A percentile compares a stretch with the other conserved stretches of the same genome.
These are phyloP conservation scores for Ottelia alismoides DNA, from an alignment of 106 monocot species.

Conservation along the genomic window DNA sequence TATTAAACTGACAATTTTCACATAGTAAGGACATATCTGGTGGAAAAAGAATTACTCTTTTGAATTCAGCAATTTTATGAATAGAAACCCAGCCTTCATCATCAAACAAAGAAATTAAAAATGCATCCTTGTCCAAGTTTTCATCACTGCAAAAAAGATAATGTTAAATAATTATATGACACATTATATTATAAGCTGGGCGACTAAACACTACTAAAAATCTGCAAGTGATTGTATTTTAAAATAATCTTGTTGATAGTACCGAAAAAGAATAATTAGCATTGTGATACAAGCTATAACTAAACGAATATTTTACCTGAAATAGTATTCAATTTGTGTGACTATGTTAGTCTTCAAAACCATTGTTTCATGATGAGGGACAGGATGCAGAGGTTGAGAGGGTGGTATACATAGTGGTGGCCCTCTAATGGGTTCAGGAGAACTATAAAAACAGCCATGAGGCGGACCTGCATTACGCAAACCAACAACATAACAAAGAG, in stretches of 20 bases:
- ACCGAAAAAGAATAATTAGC: too few relatives aligned
- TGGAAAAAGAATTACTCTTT: slow-evolving; percentile 69
- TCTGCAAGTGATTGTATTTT: neutral
- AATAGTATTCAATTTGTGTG: slow-evolving; percentile 85
- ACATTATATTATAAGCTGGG: neutral
- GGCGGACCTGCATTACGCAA: slow-evolving; percentile 54
- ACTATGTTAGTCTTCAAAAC: slow-evolving; percentile 43
- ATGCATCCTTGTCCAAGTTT: slow-evolving; percentile 52
- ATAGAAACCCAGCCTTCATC: slow-evolving; percentile 78
- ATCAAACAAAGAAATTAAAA: slow-evolving; percentile 56
- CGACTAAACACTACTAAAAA: too few relatives aligned
- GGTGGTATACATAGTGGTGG: slow-evolving; percentile 40
- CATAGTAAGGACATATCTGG: too few relatives aligned
- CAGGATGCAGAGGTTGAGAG: slow-evolving; percentile 24
- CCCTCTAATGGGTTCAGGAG: slow-evolving; percentile 45
- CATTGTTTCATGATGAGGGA: slow-evolving; percentile 18
- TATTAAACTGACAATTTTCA: too few relatives aligned
- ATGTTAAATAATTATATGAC: neutral
- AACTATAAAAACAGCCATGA: slow-evolving; percentile 65
- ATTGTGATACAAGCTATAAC: too few relatives aligned
- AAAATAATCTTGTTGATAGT: too few relatives aligned
- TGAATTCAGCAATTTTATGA: slow-evolving; percentile 75
- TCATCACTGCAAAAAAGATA: slow-evolving; percentile 40
- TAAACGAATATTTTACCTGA: too few relatives aligned
- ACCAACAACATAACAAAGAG: too few relatives aligned